Conservation (phyloP, 805 yeast genomes). For the Myxozyma mucilagina region DNA sequence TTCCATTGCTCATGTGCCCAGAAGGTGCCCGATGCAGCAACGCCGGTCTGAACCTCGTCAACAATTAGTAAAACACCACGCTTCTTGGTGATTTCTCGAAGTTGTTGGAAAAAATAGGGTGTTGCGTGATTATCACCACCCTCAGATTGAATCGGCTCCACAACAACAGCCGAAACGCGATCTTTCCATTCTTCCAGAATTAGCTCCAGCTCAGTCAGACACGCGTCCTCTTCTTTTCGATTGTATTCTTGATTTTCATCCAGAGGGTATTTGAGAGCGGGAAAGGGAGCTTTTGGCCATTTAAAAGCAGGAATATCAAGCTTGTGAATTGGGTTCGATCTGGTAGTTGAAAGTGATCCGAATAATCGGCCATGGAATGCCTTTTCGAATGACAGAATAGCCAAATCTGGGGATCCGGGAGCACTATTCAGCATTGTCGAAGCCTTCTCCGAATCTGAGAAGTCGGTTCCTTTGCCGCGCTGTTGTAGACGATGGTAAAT, state of each 20-base stretch:
- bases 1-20: slow-evolving; percentile 91
- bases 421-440: slow-evolving; percentile 77
- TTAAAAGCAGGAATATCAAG: slow-evolving; percentile 83
- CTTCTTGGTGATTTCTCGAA: slow-evolving; percentile 71
- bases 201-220: slow-evolving; percentile 73
- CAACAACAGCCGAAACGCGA: slow-evolving; percentile 85
- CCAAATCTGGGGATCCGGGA: slow-evolving; percentile 77
- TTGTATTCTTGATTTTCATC: slow-evolving; percentile 64
- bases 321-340: slow-evolving; percentile 94
- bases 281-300: slow-evolving; percentile 97
- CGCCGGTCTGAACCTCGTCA: slow-evolving; percentile 89
- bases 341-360: slow-evolving; percentile 86
- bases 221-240: slow-evolving; percentile 75
- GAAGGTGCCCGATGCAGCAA: slow-evolving; percentile 80
- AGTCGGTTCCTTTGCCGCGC: slow-evolving; percentile 57
- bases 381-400: slow-evolving; percentile 79
- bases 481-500: slow-evolving; percentile 69
- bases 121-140: slow-evolving; percentile 92
- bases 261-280: slow-evolving; percentile 80
- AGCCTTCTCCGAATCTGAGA: slow-evolving; percentile 65
- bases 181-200: slow-evolving; percentile 63
- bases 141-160: slow-evolving; percentile 90
- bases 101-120: slow-evolving; percentile 73
- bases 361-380: slow-evolving; percentile 95
- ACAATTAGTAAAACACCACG: slow-evolving; percentile 71